These are phyloP conservation scores for Ascoidea asiatica DNA, from an alignment of 805 yeast species.

Conservation along the genomic window DNA sequence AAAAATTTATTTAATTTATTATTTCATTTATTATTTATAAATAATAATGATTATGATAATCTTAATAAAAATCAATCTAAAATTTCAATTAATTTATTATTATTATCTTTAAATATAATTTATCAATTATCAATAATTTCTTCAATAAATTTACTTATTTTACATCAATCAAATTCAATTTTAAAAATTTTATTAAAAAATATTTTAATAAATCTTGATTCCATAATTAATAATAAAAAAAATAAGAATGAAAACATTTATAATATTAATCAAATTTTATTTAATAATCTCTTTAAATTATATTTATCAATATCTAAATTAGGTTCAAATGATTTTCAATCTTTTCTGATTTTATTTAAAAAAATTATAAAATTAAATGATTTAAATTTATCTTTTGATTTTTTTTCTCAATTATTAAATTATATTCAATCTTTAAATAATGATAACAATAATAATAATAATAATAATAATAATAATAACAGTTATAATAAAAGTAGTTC, in stretches of 20 bases:
- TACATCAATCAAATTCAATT: slow-evolving; percentile 4
- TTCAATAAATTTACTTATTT: slow-evolving; percentile 2
- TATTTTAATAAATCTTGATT: neutral
- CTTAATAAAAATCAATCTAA: no score
- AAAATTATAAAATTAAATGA: slow-evolving; percentile 6
- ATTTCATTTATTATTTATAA: no score
- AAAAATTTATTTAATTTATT: neutral
- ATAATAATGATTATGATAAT: no score
- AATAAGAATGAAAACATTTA: neutral
- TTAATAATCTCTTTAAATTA: slow-evolving; percentile 3
- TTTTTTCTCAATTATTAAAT: slow-evolving; percentile 3
- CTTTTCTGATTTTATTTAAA: slow-evolving; percentile 1
- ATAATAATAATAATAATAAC: no score
- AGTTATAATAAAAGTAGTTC: neutral
- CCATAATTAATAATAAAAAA: neutral
- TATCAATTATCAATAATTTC: slow-evolving; percentile 5
- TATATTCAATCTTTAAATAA: slow-evolving; percentile 1
- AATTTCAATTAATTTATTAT: slow-evolving; percentile 3
- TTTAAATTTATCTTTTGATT: neutral
- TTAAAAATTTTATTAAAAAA: slow-evolving; percentile 2
- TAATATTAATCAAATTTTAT: slow-evolving; percentile 1
- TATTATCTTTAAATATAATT: slow-evolving; percentile 6
- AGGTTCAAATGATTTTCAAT: slow-evolving; percentile 5
- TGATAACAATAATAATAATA: neutral
- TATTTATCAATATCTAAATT: slow-evolving; percentile 4